Conservation (phyloP, 2,329 filamentous ascomycete species). For the Colletotrichum kahawae region DNA sequence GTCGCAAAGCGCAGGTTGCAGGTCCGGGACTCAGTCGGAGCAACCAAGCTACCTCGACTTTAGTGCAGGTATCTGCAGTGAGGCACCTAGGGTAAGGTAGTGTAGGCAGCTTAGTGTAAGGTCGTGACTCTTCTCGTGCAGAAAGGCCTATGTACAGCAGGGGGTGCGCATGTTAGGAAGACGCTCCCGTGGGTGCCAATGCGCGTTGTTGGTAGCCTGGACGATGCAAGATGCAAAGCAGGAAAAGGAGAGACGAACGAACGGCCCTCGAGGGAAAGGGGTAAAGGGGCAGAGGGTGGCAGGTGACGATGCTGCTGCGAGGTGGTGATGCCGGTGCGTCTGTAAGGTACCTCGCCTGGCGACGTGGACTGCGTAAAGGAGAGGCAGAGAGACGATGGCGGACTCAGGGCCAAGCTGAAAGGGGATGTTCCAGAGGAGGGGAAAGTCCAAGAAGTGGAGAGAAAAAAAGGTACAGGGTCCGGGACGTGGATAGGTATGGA, state of each 20-base stretch:
- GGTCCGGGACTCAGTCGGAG: slow-evolving; percentile 11
- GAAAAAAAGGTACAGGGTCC: neutral
- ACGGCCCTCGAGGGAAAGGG: neutral
- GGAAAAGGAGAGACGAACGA: neutral
- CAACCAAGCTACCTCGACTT: neutral
- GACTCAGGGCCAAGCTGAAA: neutral
- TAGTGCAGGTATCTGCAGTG: neutral
- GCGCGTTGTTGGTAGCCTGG: neutral
- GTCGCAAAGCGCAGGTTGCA: neutral
- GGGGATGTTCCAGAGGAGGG: neutral
- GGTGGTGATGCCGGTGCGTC: neutral
- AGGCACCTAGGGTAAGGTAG: neutral
- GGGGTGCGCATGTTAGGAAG: slow-evolving; percentile 11
- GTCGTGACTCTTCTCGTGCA: slow-evolving; percentile 12
- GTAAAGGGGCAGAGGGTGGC: neutral
- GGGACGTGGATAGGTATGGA: neutral
- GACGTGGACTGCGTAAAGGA: neutral
- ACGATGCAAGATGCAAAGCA: neutral
- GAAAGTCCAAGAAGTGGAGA: neutral
- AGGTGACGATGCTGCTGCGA: neutral
- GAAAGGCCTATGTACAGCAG: slow-evolving; percentile 3
- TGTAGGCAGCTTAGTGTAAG: neutral
- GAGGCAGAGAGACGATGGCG: neutral
- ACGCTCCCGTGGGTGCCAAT: slow-evolving; percentile 6
- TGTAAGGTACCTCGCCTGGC: neutral